Evolutionary conservation across 2,329 filamentous ascomycete genomes (phyloP), one percentile per base, ranked within the genome.

Genomic region (Aspergillus fructus): DNA sequence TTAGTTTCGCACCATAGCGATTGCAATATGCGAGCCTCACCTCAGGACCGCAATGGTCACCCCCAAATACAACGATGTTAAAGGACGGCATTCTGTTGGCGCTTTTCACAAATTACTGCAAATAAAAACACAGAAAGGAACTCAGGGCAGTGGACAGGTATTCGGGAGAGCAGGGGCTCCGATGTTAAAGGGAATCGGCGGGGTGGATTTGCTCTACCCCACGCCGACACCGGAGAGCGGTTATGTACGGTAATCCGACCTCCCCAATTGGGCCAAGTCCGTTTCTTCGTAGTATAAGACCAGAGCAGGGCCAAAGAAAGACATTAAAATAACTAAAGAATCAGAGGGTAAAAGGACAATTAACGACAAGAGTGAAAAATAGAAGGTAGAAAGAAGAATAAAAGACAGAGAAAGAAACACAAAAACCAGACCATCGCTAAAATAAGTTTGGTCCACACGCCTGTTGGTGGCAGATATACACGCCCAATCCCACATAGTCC

Each of bases 21-120:
- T 45, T 30, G 47, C 27, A 21, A 30, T 46, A 12, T 34, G 5
- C 7, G 37, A 48, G 62, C 69, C 84, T 67, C 76, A 91, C 90
- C 85, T 96, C 90, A 1, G 91, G 91, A 74, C 91, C 90, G 70
- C 88, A 91, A 76, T 94, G 90, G 79, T 96, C 91, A 70, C 90
- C 90, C 52, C 77, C 89, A 74, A 93, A 90, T 58, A 93, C 89
- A 61, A 93, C 89, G 72, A 93, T 89, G 64, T 91, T 91, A 73
- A 86, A 87, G 50, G 84, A 81, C 65, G 87, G 76, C 89, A 91
- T 91, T 58, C 67, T 81, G 62, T 59, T 17, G 33, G 46, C 39
- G 27, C 41, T 17, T 11, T 41, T 45, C 13, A 49, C 48, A 13
- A 54, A 56, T 49, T 58, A 52, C 41, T 23, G 34, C 24, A 49